phyloP scores from a whole-genome alignment of 306 rosid genomes.

The Oxytropis ochrocephala region DNA sequence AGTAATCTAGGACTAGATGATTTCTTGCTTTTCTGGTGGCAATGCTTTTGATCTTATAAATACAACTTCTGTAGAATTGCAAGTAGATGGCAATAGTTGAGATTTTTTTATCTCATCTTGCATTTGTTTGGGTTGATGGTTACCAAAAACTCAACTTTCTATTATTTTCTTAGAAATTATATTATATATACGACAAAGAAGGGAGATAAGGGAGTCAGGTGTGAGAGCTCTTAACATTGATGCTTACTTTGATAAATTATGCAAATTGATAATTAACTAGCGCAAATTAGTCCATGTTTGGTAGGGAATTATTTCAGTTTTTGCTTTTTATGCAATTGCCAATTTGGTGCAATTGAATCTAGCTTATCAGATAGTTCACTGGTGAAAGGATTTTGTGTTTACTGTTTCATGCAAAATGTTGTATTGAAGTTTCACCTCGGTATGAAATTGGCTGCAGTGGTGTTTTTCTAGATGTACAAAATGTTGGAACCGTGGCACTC shows the following conservation, averaged over 20 bases:
- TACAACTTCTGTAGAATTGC: neutral
- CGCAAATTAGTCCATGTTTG: neutral
- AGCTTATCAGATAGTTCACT: neutral
- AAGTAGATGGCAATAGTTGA: neutral
- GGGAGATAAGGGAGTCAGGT: neutral
- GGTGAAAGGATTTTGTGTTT: slow-evolving; percentile 1
- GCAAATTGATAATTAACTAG: neutral
- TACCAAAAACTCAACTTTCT: neutral
- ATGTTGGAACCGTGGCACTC: too few species aligned
- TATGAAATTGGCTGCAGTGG: neutral
- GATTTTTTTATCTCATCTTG: slow-evolving; percentile 5
- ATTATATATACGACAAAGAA: neutral
- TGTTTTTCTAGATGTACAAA: slow-evolving; percentile 7
- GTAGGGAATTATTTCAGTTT: neutral
- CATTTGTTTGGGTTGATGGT: slow-evolving; percentile 12
- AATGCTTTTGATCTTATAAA: slow-evolving; percentile 12
- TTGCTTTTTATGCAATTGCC: neutral
- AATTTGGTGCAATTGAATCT: neutral
- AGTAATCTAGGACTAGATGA: slow-evolving; percentile 7
- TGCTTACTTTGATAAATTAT: neutral
- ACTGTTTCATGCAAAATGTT: slow-evolving; percentile 15
- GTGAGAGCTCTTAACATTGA: neutral
- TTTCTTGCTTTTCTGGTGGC: slow-evolving; percentile 2
- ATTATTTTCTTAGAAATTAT: neutral
- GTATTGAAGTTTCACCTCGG: neutral